Evolutionary conservation across 1,139 yeast genomes (phyloP), one percentile per base, ranked within the genome.

Genomic region (Suhomyces yuchorum): DNA sequence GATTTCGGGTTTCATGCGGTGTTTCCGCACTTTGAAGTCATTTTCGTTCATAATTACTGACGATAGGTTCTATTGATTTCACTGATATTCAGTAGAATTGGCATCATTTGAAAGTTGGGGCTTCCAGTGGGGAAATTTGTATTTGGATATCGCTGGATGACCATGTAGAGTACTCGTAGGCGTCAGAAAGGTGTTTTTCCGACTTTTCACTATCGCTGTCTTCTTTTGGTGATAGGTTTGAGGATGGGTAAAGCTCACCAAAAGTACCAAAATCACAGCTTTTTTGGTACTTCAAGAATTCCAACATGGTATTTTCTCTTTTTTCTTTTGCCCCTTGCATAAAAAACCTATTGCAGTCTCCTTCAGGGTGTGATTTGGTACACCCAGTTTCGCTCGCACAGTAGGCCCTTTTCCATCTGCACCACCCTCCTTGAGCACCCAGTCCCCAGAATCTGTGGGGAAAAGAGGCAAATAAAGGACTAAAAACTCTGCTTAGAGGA

Each of bases 111-210:
- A 4, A n/a, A 12, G n/a, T 11, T 9, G 14, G 11, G 12, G n/a
- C n/a, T 26, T 9, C 14, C 7, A 26, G 14, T 19, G 40, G 40
- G 5, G 52, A 51, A n/a, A 54, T 40, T 37, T 51, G 52, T 28
- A 53, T 53, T 43, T 50, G 55, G 12, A 53, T 52, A 28, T 53
- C 56, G 23, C 52, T 46, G 17, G 54, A 50, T 1, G 54, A 47
- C 28, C 44, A 26, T 2, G 54, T 49, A 6, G 52, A 42, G 24
- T 40, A 49, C 8, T 52, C 47, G 23, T 22, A 9, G n/a, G 15
- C n/a, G 8, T 37, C 30, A 14, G 19, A 23, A 14, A 37, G 39
- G 7, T 23, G 26, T 17, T 23, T 22, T 37, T 37, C 39, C 1
- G 39, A 37, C 12, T 37, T 37, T 22, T 37, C 39, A 12, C 26